Evolutionary conservation across 1,139 yeast species (phyloP), one percentile per base, ranked within the genome.

Genomic region (Sugiyamaella neomexicana): DNA sequence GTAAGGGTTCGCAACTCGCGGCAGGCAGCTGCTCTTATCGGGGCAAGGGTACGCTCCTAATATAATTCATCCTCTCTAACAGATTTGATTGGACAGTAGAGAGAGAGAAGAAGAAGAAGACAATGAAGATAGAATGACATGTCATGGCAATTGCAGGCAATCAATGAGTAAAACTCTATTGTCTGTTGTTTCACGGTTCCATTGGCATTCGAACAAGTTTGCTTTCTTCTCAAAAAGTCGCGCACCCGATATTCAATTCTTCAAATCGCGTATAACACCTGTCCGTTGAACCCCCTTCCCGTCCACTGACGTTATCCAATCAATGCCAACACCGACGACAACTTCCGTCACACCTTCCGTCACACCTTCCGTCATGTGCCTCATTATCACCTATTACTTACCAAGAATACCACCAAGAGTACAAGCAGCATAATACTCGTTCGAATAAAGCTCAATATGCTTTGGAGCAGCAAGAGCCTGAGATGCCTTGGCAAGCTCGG

Each of bases 361-460:
- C 13, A 3, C 25, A 20, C 25, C 25, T 5, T 10, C 16, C 46
- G 16, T 34, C 13, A n/a, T n/a, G n/a, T n/a, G n/a, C n/a, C n/a
- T n/a, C n/a, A n/a, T n/a, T n/a, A n/a, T n/a, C n/a, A n/a, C n/a
- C n/a, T n/a, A n/a, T n/a, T 37, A 66, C 72, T 55, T 63, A 69
- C 72, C 73, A 60, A 84, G 67, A 52, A 88, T 78, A 63, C 98
- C 98, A 53, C 98, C 98, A 40, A 89, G 58, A 9, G 95, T 85
- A 73, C 97, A 91, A 46, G 96, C 84, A 48, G 81, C 80, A 73
- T 81, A 91, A 73, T 86, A 91, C 69, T 88, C 86, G 23, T 78
- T 76, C 2, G 91, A 77, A 73, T 80, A 86, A 52, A 86, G 75
- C 61, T 75, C 73, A 61, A 85, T 81, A 49, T 55, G 53, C 60